Evolutionary conservation across 2,329 filamentous ascomycete species (phyloP).

Genomic region (Geosmithia putterillii): DNA sequence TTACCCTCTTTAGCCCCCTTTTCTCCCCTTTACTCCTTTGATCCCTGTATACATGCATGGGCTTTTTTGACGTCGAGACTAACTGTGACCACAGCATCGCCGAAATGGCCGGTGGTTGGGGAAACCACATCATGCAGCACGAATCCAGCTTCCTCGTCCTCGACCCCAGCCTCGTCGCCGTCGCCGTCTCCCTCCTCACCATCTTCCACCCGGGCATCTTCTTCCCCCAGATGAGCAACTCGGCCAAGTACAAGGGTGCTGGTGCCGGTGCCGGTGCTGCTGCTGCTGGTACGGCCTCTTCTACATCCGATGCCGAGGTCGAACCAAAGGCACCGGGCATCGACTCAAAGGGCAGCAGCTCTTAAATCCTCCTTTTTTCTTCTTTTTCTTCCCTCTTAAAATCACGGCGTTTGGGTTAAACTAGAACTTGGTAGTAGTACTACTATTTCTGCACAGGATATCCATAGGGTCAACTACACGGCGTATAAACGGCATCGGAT

Average conservation of each 20-base stretch:
- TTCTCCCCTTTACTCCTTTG: not conserved
- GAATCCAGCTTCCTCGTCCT: conserved; percentile 46
- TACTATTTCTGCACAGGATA: too few relatives aligned
- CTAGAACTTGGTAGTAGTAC: too few relatives aligned
- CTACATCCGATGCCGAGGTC: too few relatives aligned
- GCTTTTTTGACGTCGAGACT: not conserved
- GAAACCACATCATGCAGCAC: conserved; percentile 50
- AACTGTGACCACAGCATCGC: conserved; percentile 35
- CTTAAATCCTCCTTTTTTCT: too few relatives aligned
- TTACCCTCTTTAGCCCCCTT: not conserved
- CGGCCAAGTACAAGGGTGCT: not conserved
- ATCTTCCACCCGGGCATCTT: conserved; percentile 40
- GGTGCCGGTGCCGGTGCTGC: not conserved
- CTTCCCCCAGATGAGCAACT: conserved; percentile 39
- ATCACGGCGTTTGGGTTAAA: too few relatives aligned
- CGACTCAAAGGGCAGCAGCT: too few relatives aligned
- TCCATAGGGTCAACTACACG: too few relatives aligned
- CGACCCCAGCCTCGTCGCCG: conserved; percentile 37
- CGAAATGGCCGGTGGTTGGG: conserved; percentile 54
- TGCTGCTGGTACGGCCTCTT: not conserved
- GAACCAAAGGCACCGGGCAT: too few relatives aligned
- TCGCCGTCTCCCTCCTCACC: conserved; percentile 36
- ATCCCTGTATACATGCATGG: not conserved
- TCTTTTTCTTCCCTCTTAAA: too few relatives aligned
- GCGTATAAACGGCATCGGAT: too few relatives aligned